These are phyloP conservation scores for Kurtzmaniella quercitrusa DNA, from an alignment of 1,139 yeast species.

Conservation along the genomic window DNA sequence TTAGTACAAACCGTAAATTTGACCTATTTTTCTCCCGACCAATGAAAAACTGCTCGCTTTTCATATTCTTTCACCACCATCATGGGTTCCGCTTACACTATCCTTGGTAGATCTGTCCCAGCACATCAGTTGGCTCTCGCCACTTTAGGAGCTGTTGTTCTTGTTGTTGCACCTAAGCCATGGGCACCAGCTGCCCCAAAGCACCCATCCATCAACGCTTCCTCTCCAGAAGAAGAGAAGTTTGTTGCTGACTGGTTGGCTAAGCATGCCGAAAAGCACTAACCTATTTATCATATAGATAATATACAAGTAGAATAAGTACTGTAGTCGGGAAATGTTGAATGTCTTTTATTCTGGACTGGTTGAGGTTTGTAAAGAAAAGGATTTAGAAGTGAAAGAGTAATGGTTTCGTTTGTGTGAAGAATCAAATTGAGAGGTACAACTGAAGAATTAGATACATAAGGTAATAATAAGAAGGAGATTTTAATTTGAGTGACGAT, in stretches of 20 bases:
- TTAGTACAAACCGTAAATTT: no score
- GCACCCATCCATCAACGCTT: slow-evolving; percentile 69
- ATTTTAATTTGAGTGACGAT: no score
- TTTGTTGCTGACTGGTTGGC: slow-evolving; percentile 49
- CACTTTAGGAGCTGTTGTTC: slow-evolving; percentile 56
- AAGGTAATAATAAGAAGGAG: no score
- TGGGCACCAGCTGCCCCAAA: slow-evolving; percentile 58
- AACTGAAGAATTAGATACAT: no score
- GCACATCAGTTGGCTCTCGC: slow-evolving; percentile 71
- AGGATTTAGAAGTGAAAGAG: no score
- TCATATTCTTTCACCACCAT: slow-evolving; percentile 7
- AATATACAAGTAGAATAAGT: neutral
- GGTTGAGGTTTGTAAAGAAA: no score
- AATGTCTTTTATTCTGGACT: neutral
- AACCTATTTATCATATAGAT: slow-evolving; percentile 8
- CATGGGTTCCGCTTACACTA: slow-evolving; percentile 81
- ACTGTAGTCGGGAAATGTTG: neutral
- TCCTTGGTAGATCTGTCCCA: slow-evolving; percentile 71
- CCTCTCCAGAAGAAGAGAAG: slow-evolving; percentile 84
- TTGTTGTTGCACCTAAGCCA: slow-evolving; percentile 66
- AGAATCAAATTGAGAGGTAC: no score
- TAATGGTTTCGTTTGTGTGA: no score
- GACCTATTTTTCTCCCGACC: neutral
- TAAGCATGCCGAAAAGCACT: slow-evolving; percentile 35
- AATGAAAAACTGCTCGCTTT: neutral